Base-by-base conservation (phyloP, 1,284 basidiomycete genomes). In the Apiotrichum gamsii region DNA sequence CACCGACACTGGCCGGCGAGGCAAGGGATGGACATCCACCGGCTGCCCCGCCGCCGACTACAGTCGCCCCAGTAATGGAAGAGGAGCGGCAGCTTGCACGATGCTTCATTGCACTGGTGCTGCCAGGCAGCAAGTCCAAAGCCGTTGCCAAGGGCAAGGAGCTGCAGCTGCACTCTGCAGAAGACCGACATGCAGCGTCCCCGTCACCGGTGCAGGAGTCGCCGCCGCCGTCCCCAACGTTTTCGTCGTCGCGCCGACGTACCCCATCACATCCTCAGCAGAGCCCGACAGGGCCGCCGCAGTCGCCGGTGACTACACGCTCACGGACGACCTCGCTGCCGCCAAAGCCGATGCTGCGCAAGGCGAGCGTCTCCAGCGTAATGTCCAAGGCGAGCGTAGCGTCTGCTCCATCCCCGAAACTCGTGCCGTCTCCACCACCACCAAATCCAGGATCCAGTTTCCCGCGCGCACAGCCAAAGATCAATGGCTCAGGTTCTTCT, bases 1-100 rank as follows among this genome's bases (percentile, higher is more conserved):
- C 68, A 15, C 62, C 61, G 18, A 70, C 68, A 4, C 51, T 70
- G 1, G 68, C 68, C 8, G 68, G 68, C 5, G 66, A 68, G 43
- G 66, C 58, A 0, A 28, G 25, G 25, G 25, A 28, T 11, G 25
- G 25, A 28, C 25, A 28, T 28, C 50, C 50, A 3, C 21, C 37
- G 8, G 4, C 11, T 19, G 25, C 31, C 1, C 29, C 43, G 16
- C 28, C 25, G 5, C 43, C 43, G 19, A 44, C 43, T 8, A 25
- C 29, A 3, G 24, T 25, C 14, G 18, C 21, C 13, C 41, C 24
- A 0, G n/a, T 30, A 9, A 36, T 39, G n/a, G 55, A 43, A 14
- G 39, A 46, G 21, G 28, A 16, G 6, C 53, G 60, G 24, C 52
- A 54, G 16, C 46, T 66, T 4, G 60, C 58, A 14, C 51, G 59